Conservation (phyloP, 2,329 filamentous ascomycete species). For the Fusarium oxysporum region DNA sequence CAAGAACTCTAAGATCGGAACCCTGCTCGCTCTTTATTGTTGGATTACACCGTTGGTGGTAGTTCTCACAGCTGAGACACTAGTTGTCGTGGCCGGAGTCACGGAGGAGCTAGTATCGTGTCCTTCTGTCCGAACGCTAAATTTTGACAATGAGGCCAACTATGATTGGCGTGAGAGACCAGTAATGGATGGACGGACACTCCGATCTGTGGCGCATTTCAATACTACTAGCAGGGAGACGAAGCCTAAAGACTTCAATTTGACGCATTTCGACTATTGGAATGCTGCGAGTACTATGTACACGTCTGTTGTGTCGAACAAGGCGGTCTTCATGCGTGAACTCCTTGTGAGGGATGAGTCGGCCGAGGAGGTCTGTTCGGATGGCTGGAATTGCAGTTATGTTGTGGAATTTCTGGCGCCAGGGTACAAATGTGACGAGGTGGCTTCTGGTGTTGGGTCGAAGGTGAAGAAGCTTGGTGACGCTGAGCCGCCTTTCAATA, state of each 20-base stretch:
- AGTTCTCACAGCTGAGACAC: background rate
- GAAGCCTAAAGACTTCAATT: background rate
- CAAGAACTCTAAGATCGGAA: background rate
- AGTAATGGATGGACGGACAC: background rate
- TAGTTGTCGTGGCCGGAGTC: background rate
- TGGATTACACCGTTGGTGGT: background rate
- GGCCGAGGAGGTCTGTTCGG: background rate
- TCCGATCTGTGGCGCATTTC: background rate
- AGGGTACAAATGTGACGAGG: conserved; percentile 8
- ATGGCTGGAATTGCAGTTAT: conserved; percentile 7
- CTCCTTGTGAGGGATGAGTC: background rate
- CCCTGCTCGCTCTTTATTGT: conserved; percentile 6
- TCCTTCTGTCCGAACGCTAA: conserved; percentile 7
- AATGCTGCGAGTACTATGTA: background rate
- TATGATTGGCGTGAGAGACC: background rate
- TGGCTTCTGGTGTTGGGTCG: background rate
- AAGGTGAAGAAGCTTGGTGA: background rate
- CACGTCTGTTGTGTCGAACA: background rate
- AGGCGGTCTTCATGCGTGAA: background rate
- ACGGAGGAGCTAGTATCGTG: background rate
- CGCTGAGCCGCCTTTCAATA: background rate
- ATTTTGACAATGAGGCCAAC: background rate
- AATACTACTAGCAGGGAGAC: background rate
- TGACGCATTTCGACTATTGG: background rate
- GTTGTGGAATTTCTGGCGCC: background rate